Evolutionary conservation across 1,284 basidiomycete species (phyloP).

Genomic region (Naganishia sp.): DNA sequence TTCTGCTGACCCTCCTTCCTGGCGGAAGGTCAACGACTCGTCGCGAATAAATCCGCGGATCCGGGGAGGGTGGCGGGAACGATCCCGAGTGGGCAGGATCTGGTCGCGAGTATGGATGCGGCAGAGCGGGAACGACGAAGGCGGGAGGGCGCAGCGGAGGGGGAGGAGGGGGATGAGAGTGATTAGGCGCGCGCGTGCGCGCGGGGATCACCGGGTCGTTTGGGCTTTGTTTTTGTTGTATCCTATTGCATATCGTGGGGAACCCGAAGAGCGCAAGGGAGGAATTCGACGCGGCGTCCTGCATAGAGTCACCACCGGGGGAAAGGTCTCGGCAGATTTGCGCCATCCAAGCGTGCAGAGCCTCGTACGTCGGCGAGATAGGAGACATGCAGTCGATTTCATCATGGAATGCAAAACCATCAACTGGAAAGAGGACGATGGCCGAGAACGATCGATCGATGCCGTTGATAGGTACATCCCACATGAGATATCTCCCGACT

Average conservation of each 20-base stretch:
- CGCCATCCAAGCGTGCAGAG: too few relatives aligned
- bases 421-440: too few relatives aligned
- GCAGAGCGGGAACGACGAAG: constrained; percentile 48
- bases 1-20: not conserved
- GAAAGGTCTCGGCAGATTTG: too few relatives aligned
- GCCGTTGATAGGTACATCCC: too few relatives aligned
- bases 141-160: constrained; percentile 12
- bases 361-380: too few relatives aligned
- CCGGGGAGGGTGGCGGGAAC: constrained; percentile 10
- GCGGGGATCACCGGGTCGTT: not conserved
- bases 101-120: constrained; percentile 51
- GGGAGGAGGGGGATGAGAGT: constrained; percentile 19
- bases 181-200: constrained; percentile 15
- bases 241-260: not conserved
- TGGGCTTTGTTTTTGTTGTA: not conserved
- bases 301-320: too few relatives aligned
- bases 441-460: too few relatives aligned
- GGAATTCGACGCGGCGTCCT: too few relatives aligned
- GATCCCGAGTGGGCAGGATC: constrained; percentile 43
- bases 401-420: too few relatives aligned
- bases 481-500: too few relatives aligned
- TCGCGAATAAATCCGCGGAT: constrained; percentile 46
- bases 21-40: constrained; percentile 48
- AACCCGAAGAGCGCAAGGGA: too few relatives aligned
- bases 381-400: too few relatives aligned